phyloP scores from a whole-genome alignment of 2,329 filamentous ascomycete species.

The Ophiostoma sp. region DNA sequence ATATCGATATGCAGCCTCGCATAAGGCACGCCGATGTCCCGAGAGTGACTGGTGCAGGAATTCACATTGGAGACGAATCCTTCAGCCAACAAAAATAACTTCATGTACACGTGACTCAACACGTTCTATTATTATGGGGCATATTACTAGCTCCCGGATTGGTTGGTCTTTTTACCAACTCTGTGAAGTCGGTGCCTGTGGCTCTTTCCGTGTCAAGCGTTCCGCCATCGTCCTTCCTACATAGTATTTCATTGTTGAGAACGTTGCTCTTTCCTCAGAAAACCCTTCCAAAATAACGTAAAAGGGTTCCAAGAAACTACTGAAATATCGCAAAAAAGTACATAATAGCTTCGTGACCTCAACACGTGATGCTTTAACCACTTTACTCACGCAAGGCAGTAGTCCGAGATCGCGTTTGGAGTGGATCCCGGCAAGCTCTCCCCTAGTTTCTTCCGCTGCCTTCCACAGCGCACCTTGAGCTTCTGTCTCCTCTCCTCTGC shows the following conservation, averaged over 20 bases:
- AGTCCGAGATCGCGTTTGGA: not conserved
- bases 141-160: not conserved
- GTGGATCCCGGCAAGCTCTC: slow-evolving; percentile 8
- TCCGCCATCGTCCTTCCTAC: not conserved
- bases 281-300: no score
- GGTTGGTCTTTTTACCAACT: not conserved
- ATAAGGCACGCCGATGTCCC: not conserved
- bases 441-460: slow-evolving; percentile 3
- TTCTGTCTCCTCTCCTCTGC: not conserved
- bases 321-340: not conserved
- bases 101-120: not conserved
- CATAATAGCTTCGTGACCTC: not conserved
- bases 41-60: not conserved
- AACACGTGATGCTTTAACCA: not conserved
- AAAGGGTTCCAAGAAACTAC: no score
- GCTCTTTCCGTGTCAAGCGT: not conserved
- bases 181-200: not conserved
- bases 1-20: not conserved
- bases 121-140: not conserved
- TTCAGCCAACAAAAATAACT: not conserved
- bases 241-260: not conserved
- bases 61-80: not conserved
- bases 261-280: not conserved
- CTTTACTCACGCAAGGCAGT: not conserved
- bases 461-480: slow-evolving; percentile 6